Evolutionary conservation across 129 eudicot genomes (phyloP).

Genomic region (Calendula officinalis): DNA sequence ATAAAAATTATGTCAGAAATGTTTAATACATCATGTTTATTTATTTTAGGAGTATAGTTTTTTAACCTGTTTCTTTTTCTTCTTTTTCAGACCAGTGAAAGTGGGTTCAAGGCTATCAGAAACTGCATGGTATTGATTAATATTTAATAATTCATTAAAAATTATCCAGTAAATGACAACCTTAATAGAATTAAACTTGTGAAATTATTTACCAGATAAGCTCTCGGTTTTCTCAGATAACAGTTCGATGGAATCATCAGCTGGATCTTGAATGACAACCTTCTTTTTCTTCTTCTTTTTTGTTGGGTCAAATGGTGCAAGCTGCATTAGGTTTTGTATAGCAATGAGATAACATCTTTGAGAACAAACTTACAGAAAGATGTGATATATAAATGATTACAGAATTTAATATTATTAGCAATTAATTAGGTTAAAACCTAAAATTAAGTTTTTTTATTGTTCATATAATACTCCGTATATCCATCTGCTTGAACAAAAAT

Average conservation of each 20-base stretch:
- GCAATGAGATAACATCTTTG: neutral
- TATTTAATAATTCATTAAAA: neutral
- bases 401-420: neutral
- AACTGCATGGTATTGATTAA: slow-evolving; percentile 28
- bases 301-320: slow-evolving; percentile 76
- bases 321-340: slow-evolving; percentile 35
- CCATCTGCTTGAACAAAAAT: neutral
- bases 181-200: neutral
- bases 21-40: neutral
- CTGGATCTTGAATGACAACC: slow-evolving; percentile 67
- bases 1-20: slow-evolving; percentile 3
- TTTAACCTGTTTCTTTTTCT: slow-evolving; percentile 74
- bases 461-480: too few species aligned
- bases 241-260: slow-evolving; percentile 54
- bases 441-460: neutral
- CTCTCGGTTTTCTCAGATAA: slow-evolving; percentile 59
- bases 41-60: neutral
- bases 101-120: slow-evolving; percentile 61
- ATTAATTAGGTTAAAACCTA: neutral
- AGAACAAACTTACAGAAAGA: neutral
- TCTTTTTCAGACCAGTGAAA: slow-evolving; percentile 74
- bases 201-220: slow-evolving; percentile 45
- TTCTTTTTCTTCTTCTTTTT: slow-evolving; percentile 96
- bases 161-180: too few species aligned
- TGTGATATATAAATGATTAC: neutral